A percentile compares a stretch with the other conserved stretches of the same genome.
These are phyloP conservation scores for Cubamyces lactineus DNA, from an alignment of 768 basidiomycete genomes.

Conservation along the genomic window DNA sequence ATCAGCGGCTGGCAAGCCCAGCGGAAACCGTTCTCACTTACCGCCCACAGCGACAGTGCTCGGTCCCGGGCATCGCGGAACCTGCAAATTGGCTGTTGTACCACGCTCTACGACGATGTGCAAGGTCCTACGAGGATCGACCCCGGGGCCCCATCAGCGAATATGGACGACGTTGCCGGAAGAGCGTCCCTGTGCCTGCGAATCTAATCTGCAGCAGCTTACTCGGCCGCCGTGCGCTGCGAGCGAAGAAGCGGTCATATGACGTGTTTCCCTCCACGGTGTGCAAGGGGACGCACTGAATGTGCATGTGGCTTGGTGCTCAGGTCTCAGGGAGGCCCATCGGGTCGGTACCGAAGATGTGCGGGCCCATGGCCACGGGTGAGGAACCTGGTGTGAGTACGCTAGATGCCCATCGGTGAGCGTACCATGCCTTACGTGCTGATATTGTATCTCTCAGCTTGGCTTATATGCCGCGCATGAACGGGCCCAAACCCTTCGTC, in stretches of 20 bases:
- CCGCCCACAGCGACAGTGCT: no score
- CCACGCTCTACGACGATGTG: no score
- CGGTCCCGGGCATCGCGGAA: no score
- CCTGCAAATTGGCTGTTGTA: no score
- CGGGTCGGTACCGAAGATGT: slow-evolving; percentile 13
- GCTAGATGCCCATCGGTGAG: background rate
- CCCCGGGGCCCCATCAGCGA: no score
- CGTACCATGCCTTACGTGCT: background rate
- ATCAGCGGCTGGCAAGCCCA: no score
- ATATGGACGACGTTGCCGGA: background rate
- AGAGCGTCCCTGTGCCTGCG: background rate
- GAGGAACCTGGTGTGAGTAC: background rate
- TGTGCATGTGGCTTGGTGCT: background rate
- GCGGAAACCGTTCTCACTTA: no score
- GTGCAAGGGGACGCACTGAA: background rate
- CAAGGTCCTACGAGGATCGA: no score
- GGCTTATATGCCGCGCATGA: background rate
- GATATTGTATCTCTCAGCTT: background rate
- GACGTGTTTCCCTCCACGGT: background rate
- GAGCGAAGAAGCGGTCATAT: background rate
- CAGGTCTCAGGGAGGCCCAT: background rate
- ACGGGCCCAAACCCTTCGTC: background rate
- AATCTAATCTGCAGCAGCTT: background rate
- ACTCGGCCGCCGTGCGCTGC: background rate
- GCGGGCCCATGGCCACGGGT: background rate